phyloP scores from a whole-genome alignment of 2,329 filamentous ascomycete genomes.

The Sporothrix dimorphospora region DNA sequence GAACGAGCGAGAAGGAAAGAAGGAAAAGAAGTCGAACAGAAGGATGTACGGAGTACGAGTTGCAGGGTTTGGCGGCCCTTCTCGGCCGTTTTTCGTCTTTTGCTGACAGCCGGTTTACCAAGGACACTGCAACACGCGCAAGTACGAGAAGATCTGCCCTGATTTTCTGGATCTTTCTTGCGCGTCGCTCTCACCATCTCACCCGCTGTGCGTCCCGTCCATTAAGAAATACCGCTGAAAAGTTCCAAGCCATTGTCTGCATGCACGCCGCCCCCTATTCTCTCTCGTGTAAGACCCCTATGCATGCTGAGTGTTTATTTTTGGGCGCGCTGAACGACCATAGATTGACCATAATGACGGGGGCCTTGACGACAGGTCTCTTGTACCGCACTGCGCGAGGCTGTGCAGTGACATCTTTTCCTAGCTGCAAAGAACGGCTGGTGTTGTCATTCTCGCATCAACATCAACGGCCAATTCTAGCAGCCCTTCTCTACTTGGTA shows the following conservation, averaged over 20 bases:
- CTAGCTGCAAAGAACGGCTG: neutral
- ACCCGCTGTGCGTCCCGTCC: neutral
- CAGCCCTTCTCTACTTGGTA: neutral
- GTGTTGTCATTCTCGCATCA: neutral
- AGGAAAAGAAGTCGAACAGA: neutral
- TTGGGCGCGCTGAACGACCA: neutral
- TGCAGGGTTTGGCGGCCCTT: neutral
- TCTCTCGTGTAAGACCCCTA: neutral
- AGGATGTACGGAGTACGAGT: too few species aligned
- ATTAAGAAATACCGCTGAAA: too few species aligned
- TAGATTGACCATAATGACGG: neutral
- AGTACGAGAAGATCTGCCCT: neutral
- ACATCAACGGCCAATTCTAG: neutral
- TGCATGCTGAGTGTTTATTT: neutral
- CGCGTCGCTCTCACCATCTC: neutral
- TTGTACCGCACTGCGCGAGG: constrained; percentile 3
- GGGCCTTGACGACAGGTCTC: neutral
- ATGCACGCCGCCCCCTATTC: constrained; percentile 15
- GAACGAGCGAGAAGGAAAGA: neutral
- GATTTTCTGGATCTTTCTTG: neutral
- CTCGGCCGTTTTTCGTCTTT: constrained; percentile 8
- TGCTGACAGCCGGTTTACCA: constrained; percentile 6
- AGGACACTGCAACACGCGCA: neutral
- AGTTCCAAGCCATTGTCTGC: neutral
- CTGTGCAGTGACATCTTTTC: neutral